Conservation (phyloP, 305 asterid species). For the Stenogyne calaminthoides region DNA sequence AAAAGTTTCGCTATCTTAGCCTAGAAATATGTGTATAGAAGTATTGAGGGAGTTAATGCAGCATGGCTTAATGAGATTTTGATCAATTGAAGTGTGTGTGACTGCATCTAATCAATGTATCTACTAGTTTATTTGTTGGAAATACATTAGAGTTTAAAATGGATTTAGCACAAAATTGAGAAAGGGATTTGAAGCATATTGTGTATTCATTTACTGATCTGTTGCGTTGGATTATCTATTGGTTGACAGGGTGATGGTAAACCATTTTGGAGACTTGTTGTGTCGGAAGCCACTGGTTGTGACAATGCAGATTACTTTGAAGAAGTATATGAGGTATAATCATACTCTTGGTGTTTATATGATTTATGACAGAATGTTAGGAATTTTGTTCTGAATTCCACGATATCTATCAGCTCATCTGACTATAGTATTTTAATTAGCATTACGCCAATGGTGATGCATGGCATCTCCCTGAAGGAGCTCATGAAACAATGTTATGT, state of each 20-base stretch:
- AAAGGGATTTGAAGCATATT: neutral
- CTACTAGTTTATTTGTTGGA: neutral
- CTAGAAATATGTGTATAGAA: neutral
- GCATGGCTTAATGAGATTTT: neutral
- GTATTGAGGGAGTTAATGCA: neutral
- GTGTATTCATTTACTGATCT: neutral
- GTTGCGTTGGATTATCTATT: slow-evolving; percentile 10
- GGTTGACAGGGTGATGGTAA: slow-evolving; percentile 79
- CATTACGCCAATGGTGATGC: slow-evolving; percentile 92
- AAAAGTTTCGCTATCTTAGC: neutral
- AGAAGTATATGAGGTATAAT: slow-evolving; percentile 80
- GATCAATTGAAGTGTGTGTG: neutral
- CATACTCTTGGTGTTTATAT: neutral
- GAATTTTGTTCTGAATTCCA: neutral
- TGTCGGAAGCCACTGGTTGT: slow-evolving; percentile 89
- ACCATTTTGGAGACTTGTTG: slow-evolving; percentile 92
- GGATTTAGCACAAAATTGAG: neutral
- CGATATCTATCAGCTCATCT: slow-evolving; percentile 11
- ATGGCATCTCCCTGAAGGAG: slow-evolving; percentile 93
- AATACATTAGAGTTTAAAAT: neutral
- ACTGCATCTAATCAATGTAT: neutral
- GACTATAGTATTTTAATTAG: slow-evolving; percentile 43
- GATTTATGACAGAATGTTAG: neutral
- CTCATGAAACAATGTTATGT: slow-evolving; percentile 58
- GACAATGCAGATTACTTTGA: slow-evolving; percentile 64